Evolutionary conservation across 208 protist species (phyloP).

Genomic region (Leishmania guyanensis): DNA sequence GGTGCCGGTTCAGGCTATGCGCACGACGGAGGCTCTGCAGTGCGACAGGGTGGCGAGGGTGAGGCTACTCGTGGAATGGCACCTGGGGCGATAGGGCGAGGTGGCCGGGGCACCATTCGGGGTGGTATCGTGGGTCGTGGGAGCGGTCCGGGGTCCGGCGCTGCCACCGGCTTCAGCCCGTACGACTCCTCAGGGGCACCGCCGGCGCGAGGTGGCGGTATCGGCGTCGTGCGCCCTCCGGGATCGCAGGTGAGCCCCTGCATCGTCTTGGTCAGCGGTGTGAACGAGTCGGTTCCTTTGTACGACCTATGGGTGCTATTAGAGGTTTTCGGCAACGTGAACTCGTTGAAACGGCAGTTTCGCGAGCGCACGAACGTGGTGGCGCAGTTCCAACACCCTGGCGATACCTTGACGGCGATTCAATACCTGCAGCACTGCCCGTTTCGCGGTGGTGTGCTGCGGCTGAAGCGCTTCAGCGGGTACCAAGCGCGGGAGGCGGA

Average conservation of each 20-base stretch:
- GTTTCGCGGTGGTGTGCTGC: conserved; percentile 62
- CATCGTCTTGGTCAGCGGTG: conserved; percentile 71
- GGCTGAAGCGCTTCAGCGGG: conserved; percentile 73
- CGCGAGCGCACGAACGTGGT: conserved; percentile 72
- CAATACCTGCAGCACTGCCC: conserved; percentile 75
- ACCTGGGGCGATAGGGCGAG: conserved; percentile 15
- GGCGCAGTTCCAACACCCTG: conserved; percentile 78
- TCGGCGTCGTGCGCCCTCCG: background rate
- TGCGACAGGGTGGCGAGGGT: background rate
- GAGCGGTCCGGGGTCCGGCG: conserved; percentile 4
- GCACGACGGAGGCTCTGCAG: background rate
- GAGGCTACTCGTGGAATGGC: background rate
- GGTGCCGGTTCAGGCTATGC: background rate
- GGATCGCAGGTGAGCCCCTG: conserved; percentile 28
- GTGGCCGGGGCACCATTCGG: conserved; percentile 24
- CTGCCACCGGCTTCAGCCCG: conserved; percentile 20
- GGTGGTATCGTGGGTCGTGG: conserved; percentile 34
- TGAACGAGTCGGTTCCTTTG: conserved; percentile 66
- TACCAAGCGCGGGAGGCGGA: conserved; percentile 76
- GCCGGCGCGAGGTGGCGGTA: conserved; percentile 9
- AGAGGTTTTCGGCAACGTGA: conserved; percentile 91
- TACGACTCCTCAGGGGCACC: conserved; percentile 8
- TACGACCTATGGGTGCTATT: conserved; percentile 87
- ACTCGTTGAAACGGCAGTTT: conserved; percentile 81
- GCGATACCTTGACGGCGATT: conserved; percentile 68